These are phyloP conservation scores for Globisporangium iwayamae DNA, from an alignment of 352 stramenopile genomes.

Conservation along the genomic window DNA sequence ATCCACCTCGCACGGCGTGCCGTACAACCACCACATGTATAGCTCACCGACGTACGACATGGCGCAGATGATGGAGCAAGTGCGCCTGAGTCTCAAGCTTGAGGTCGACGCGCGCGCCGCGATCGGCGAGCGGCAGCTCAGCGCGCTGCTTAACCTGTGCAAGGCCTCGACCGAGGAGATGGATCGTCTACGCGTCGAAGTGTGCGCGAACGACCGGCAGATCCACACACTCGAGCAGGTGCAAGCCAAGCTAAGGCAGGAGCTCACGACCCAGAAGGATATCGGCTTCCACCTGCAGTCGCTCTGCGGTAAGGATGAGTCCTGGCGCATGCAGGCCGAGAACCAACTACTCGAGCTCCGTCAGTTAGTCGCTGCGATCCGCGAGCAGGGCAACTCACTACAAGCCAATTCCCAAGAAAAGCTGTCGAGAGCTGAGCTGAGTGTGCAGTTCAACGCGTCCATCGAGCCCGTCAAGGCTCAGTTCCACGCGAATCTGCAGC, in stretches of 20 bases:
- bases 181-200: slow-evolving; percentile 62
- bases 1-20: slow-evolving; percentile 2
- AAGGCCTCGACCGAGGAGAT: slow-evolving; percentile 74
- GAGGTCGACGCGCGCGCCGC: slow-evolving; percentile 75
- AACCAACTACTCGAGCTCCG: slow-evolving; percentile 78
- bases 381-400: slow-evolving; percentile 64
- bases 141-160: slow-evolving; percentile 63
- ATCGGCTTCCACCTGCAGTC: slow-evolving; percentile 80
- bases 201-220: slow-evolving; percentile 67
- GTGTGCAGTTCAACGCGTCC: slow-evolving; percentile 78
- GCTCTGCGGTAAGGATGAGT: slow-evolving; percentile 82
- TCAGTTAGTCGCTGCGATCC: slow-evolving; percentile 63
- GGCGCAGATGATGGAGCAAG: slow-evolving; percentile 83
- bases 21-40: slow-evolving; percentile 50
- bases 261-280: slow-evolving; percentile 79
- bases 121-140: slow-evolving; percentile 77
- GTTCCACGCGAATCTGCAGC: slow-evolving; percentile 65
- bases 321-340: slow-evolving; percentile 80
- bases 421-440: slow-evolving; percentile 59
- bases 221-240: slow-evolving; percentile 75
- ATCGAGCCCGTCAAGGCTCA: slow-evolving; percentile 81
- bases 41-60: slow-evolving; percentile 73
- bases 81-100: slow-evolving; percentile 76
- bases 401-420: slow-evolving; percentile 71
- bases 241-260: slow-evolving; percentile 71